Base-by-base conservation (phyloP, 352 stramenopile genomes). In the Phytophthora foliorum region DNA sequence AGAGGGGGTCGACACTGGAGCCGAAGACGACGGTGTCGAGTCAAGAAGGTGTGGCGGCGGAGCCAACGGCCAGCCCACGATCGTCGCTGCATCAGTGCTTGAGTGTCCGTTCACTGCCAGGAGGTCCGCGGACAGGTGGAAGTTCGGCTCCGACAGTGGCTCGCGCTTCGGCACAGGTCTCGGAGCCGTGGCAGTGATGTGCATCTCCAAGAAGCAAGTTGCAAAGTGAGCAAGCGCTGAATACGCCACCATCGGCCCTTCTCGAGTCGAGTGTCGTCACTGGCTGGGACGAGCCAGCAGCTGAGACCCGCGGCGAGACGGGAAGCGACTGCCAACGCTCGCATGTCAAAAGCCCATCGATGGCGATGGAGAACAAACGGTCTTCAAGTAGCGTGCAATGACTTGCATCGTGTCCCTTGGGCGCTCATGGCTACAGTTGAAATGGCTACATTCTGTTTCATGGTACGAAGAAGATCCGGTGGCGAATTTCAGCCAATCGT, bases 291-390 rank as follows among this genome's bases (percentile, higher is more conserved):
- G 51, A 67, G 64, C 39, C 42, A 19, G 50, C 50, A 70, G 49
- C 67, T 75, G 61, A 64, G 55, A 75, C 56, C 56, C 38, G 59
- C 54, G 38, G 36, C 53, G 50, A 53, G 70, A 78, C 65, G 51
- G 70, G 59, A 78, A 74, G 53, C 60, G 71, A 78, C 71, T 75
- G 55, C 31, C 49, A 74, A 74, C 65, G 70, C 54, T 62, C 57
- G 69, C 63, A 46, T 70, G 51, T 65, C 57, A 69, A 62, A 63
- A 48, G 53, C 45, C 62, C 65, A 75, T 74, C 60, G 48, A 39
- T 21, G 39, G 38, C 44, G 69, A 77, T 69, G 69, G 69, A 77
- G 70, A 75, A 63, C 16, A 39, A 22, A 19, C 13, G 17, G 2
- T 16, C 38, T 48, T 59, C 34, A 59, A 50, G 21, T 14, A 24